Evolutionary conservation across 768 basidiomycete species (phyloP), one percentile per base, ranked within the genome.

Genomic region (Boletus pseudo-olivaceus): DNA sequence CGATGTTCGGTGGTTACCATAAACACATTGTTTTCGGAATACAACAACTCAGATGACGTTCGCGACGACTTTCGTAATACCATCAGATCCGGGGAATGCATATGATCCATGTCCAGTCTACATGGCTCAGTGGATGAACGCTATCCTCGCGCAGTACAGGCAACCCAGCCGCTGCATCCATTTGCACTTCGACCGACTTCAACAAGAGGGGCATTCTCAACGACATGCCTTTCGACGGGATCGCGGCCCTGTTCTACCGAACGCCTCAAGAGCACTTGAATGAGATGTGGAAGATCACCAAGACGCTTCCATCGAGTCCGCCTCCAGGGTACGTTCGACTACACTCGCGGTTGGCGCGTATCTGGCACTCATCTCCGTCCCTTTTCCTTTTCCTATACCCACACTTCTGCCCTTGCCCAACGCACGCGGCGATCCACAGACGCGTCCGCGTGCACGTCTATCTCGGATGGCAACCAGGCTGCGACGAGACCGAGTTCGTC

Each of bases 391-490:
- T 45, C 4, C n/a, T 45, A 7, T 7, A 5, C 12, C n/a, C 29
- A 12, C 7, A 12, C 11, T 7, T 10, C 2, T 29, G 6, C 11
- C 14, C 20, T 7, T 27, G 17, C n/a, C 26, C 9, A 14, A 20
- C 14, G n/a, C 19, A n/a, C 29, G n/a, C 17, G 17, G 5, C 30
- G n/a, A 39, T 8, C 44, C 10, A 33, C 39, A 57, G 56, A 53
- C 68, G 72, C 40, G 61, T 70, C 47, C 69, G 69, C 33, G 70
- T 70, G 6, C 69, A 70, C 20, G 47, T 70, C n/a, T 70, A 67
- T 37, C 44, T 64, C 20, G 68, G 59, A 5, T 70, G 70, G 70
- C 29, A 47, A 7, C 64, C 57, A 0, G 70, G 68, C 17, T 60
- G 57, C 26, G 68, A 69, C 41, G 68, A 70, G n/a, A 62, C 53